These are phyloP conservation scores for Harringtonia aguacate DNA, from an alignment of 2,329 filamentous ascomycete genomes.

Conservation along the genomic window DNA sequence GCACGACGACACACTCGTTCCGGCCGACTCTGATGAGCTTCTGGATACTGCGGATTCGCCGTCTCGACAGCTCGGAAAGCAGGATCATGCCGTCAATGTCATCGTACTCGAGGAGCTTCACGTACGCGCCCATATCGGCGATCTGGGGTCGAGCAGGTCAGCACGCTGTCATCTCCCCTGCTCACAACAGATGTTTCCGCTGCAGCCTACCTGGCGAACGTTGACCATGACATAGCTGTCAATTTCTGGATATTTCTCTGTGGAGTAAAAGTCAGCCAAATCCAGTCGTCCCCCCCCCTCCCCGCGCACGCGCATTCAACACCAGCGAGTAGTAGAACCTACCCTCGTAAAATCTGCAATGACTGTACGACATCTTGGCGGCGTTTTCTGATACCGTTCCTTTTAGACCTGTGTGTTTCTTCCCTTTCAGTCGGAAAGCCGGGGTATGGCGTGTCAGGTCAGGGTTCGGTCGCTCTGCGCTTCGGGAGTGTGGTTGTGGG, in stretches of 20 bases:
- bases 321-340: conserved; percentile 12
- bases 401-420: not conserved
- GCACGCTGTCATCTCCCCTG: not conserved
- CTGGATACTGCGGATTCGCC: conserved; percentile 97
- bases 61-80: conserved; percentile 90
- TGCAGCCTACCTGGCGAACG: conserved; percentile 56
- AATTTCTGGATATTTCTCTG: conserved; percentile 76
- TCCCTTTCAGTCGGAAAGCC: not conserved
- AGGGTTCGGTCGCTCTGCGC: not conserved
- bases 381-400: conserved; percentile 8
- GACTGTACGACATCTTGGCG: conserved; percentile 26
- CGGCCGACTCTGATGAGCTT: conserved; percentile 97
- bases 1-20: conserved; percentile 96
- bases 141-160: conserved; percentile 46
- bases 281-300: too few species aligned
- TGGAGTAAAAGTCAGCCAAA: conserved; percentile 13
- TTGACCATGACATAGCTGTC: conserved; percentile 99
- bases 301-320: not conserved
- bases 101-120: conserved; percentile 98
- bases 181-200: not conserved
- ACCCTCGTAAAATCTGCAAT: conserved; percentile 27
- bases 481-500: not conserved
- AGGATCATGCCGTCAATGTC: conserved; percentile 99
- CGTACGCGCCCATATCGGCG: conserved; percentile 99
- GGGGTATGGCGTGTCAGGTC: not conserved